These are phyloP conservation scores for Xerocomellus chrysenteron DNA, from an alignment of 768 basidiomycete genomes.

Conservation along the genomic window DNA sequence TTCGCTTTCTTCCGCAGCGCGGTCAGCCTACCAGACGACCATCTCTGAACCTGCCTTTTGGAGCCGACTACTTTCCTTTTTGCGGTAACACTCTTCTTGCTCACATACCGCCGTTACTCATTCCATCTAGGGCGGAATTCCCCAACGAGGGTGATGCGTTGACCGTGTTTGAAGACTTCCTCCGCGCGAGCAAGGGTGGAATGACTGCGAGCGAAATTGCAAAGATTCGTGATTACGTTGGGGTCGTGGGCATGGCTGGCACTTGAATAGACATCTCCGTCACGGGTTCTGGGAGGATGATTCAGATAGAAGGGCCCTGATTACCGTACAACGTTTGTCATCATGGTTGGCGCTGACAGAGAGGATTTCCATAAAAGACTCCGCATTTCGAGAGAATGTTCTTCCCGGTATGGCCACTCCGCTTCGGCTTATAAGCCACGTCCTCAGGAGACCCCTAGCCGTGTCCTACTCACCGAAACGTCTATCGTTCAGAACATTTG, in stretches of 20 bases:
- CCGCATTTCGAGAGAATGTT: not conserved
- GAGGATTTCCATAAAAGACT: not conserved
- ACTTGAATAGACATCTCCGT: constrained; percentile 37
- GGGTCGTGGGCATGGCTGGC: constrained; percentile 87
- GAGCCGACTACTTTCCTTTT: constrained; percentile 63
- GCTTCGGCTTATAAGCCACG: constrained; percentile 8
- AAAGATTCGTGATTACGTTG: constrained; percentile 85
- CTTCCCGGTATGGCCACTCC: constrained; percentile 18
- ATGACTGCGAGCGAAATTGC: constrained; percentile 88
- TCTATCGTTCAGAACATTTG: not conserved
- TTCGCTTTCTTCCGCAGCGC: constrained; percentile 38
- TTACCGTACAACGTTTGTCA: constrained; percentile 18
- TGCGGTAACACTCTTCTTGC: constrained; percentile 41
- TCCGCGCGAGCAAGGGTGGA: constrained; percentile 75
- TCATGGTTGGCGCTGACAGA: constrained; percentile 6
- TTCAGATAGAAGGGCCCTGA: not conserved
- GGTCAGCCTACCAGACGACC: constrained; percentile 37
- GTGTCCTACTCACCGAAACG: not conserved
- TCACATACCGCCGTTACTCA: not conserved
- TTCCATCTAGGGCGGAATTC: constrained; percentile 55
- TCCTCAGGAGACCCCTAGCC: constrained; percentile 7
- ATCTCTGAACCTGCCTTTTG: constrained; percentile 82
- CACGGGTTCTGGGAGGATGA: constrained; percentile 2
- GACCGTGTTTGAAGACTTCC: constrained; percentile 82
- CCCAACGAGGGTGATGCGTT: constrained; percentile 60